Evolutionary conservation across 192 early-diverging fungal genomes (phyloP).

Genomic region (Jimgerdemannia flammicorona): DNA sequence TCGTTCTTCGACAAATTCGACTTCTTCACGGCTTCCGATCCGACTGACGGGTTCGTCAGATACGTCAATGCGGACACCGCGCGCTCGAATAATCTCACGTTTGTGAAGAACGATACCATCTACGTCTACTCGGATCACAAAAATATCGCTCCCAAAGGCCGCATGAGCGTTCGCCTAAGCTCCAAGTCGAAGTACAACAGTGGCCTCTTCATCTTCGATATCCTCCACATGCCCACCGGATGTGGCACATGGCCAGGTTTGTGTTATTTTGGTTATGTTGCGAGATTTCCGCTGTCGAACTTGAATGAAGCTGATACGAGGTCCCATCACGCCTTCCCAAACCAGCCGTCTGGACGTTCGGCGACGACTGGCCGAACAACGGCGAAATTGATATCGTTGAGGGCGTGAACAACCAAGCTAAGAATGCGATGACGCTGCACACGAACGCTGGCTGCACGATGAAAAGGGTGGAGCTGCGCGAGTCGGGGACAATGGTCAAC

Average conservation of each 20-base stretch:
- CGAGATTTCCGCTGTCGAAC: too few species aligned
- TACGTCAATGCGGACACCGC: conserved; percentile 23
- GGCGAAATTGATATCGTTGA: conserved; percentile 36
- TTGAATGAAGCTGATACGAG: too few species aligned
- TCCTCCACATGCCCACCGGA: conserved; percentile 34
- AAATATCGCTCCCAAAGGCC: conserved; percentile 15
- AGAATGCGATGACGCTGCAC: background rate
- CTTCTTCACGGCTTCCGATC: conserved; percentile 28
- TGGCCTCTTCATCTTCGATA: conserved; percentile 25
- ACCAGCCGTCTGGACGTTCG: conserved; percentile 44
- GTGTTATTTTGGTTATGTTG: background rate
- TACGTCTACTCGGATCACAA: conserved; percentile 12
- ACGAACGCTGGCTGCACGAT: background rate
- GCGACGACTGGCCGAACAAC: conserved; percentile 35
- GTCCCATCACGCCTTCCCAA: too few species aligned
- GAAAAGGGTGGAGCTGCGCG: background rate
- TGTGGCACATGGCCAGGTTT: conserved; percentile 41
- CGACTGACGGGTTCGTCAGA: conserved; percentile 29
- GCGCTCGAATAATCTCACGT: conserved; percentile 1
- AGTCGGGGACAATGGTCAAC: background rate
- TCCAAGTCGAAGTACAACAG: conserved; percentile 15
- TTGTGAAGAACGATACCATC: background rate
- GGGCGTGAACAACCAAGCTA: conserved; percentile 1
- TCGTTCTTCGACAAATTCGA: conserved; percentile 34
- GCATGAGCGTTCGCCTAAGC: conserved; percentile 22